phyloP scores from a whole-genome alignment of 2,329 filamentous ascomycete species.

The Neonectria punicea region DNA sequence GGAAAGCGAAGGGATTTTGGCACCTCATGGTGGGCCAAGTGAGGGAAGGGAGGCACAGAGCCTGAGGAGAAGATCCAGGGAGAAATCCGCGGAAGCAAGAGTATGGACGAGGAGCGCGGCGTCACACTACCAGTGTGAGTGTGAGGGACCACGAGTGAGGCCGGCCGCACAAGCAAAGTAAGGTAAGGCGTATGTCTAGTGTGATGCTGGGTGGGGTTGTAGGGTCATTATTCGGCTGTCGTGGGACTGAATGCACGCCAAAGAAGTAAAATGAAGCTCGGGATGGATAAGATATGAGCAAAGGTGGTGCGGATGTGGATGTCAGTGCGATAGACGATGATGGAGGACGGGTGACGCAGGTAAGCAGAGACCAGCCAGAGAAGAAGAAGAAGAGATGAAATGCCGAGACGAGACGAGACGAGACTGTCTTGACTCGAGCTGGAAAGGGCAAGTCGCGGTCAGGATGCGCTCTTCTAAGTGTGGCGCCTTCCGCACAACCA shows the following conservation, averaged over 20 bases:
- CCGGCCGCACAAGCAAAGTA: not conserved
- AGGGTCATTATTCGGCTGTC: conserved; percentile 14
- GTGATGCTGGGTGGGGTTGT: conserved; percentile 8
- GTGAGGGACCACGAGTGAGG: conserved; percentile 8
- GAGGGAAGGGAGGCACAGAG: not conserved
- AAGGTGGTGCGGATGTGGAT: not conserved
- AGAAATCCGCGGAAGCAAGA: conserved; percentile 1
- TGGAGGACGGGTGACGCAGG: conserved; percentile 23
- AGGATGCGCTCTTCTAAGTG: conserved; percentile 5
- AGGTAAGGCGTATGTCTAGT: conserved; percentile 16
- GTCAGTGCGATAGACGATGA: conserved; percentile 20
- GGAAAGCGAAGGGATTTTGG: conserved; percentile 77
- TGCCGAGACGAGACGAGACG: not conserved
- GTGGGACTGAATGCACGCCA: not conserved
- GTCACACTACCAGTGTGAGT: not conserved
- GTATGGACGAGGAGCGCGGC: conserved; percentile 12
- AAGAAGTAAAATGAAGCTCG: not conserved
- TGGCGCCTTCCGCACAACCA: conserved; percentile 8
- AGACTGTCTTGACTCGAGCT: not conserved
- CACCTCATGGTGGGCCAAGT: conserved; percentile 41
- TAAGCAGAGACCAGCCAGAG: conserved; percentile 11
- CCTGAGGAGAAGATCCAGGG: not conserved
- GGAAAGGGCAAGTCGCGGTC: conserved; percentile 10
- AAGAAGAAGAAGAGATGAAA: conserved; percentile 17
- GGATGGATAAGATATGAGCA: conserved; percentile 11